Percentiles rank a stretch among this genome's conserved stretches.
phyloP scores from a whole-genome alignment of 257 asterid genomes.

The Voacanga thouarsii region DNA sequence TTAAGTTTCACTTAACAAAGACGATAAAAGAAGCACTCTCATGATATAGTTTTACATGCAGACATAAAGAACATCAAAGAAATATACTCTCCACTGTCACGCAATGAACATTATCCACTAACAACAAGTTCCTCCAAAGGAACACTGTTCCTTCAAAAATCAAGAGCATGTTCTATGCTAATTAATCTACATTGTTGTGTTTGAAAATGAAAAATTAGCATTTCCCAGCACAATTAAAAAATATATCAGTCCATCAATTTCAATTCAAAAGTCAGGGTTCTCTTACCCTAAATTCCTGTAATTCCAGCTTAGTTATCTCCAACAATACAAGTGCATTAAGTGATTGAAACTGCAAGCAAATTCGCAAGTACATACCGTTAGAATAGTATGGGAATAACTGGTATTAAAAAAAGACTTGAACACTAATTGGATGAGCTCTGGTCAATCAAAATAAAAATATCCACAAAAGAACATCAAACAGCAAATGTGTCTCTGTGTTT shows the following conservation, averaged over 20 bases:
- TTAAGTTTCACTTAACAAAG: background rate
- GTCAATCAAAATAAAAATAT: background rate
- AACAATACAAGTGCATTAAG: slow-evolving; percentile 57
- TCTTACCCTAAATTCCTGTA: slow-evolving; percentile 50
- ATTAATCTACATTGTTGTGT: background rate
- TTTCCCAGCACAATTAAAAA: background rate
- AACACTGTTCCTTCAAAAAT: background rate
- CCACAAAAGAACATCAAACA: background rate
- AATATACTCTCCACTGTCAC: background rate
- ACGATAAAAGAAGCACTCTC: background rate
- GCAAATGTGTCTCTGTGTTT: background rate
- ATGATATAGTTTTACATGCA: background rate
- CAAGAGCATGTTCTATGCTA: background rate
- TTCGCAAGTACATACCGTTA: background rate
- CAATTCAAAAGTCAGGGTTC: background rate
- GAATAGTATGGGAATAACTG: background rate
- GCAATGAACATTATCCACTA: background rate
- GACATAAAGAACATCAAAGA: background rate
- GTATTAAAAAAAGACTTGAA: background rate
- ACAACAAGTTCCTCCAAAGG: background rate
- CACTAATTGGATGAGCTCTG: background rate
- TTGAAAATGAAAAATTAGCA: background rate
- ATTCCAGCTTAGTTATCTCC: slow-evolving; percentile 49
- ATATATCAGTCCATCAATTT: background rate
- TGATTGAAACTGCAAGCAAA: slow-evolving; percentile 69